Base-by-base conservation (phyloP, 1,284 basidiomycete genomes). In the Ceratobasidium sp. region DNA sequence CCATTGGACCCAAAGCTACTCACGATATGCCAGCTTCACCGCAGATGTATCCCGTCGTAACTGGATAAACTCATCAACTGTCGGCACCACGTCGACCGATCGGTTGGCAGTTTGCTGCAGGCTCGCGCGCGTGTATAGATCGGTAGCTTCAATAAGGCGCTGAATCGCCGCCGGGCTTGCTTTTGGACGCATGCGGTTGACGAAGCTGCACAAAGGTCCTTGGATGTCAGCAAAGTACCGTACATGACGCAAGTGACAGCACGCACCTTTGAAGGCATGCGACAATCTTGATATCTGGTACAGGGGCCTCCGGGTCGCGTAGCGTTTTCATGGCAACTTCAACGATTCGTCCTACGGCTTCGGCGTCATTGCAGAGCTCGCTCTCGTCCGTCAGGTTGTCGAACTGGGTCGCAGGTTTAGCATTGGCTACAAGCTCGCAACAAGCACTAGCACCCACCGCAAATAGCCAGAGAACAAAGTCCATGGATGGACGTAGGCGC, bases 371-470 rank as follows among this genome's bases (percentile, higher is more conserved):
- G n/a, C n/a, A 76, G 29, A 78, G 77, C 2, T 80, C 72, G 20
- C 78, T 79, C 0, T 81, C 81, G 70, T 82, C 82, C 40, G 82
- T 81, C 40, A 81, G 71, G 71, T 81, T 82, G 68, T 82, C 80
- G 5, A 80, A 79, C 81, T 32, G 27, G 17, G 3, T n/a, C n/a
- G 27, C 20, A 38, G 50, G 45, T 3, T 29, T 17, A 1, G 50
- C 42, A 22, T 7, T 15, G 29, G 6, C 45, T 12, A 3, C 43
- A 38, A 29, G 54, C 31, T 60, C 29, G 1, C 20, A 20, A 29
- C 20, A 10, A 34, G 64, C 53, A 73, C 77, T 22, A 65, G 82
- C 82, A n/a, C n/a, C n/a, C n/a, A n/a, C n/a, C n/a, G n/a, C n/a
- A n/a, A n/a, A 22, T 35, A 29, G 5, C 20, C 20, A 29, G 8